These are phyloP conservation scores for Arctium minus DNA, from an alignment of 129 eudicot genomes.

Conservation along the genomic window DNA sequence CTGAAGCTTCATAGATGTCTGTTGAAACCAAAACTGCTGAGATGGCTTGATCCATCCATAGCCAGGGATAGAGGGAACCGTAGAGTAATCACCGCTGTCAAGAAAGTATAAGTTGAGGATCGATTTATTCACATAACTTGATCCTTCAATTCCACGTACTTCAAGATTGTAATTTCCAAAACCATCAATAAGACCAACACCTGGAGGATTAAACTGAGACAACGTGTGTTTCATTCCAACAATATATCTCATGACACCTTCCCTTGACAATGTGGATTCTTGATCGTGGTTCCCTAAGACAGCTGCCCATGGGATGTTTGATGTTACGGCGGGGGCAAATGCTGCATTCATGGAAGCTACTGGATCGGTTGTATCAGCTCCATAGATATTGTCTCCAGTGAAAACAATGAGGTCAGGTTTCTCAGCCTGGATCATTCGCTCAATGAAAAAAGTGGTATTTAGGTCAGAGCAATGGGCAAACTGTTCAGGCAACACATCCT, in stretches of 20 bases:
- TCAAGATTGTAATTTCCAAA: constrained; percentile 82
- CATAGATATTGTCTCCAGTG: constrained; percentile 85
- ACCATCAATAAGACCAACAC: constrained; percentile 55
- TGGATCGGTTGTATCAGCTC: constrained; percentile 57
- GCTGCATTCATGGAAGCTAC: constrained; percentile 65
- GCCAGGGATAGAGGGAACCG: constrained; percentile 65
- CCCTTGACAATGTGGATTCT: constrained; percentile 68
- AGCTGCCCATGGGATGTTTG: constrained; percentile 88
- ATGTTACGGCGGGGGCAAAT: constrained; percentile 64
- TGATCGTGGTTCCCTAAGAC: constrained; percentile 92
- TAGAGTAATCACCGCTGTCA: constrained; percentile 90
- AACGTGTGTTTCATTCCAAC: constrained; percentile 60
- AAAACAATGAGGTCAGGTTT: constrained; percentile 75
- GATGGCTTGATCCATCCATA: constrained; percentile 90
- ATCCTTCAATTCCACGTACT: constrained; percentile 61
- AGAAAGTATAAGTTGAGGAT: constrained; percentile 72
- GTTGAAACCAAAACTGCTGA: constrained; percentile 76
- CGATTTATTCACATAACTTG: constrained; percentile 50
- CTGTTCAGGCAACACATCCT: constrained; percentile 59
- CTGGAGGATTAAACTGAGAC: constrained; percentile 60
- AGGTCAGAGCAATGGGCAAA: constrained; percentile 62
- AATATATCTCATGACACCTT: constrained; percentile 67
- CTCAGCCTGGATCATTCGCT: constrained; percentile 58
- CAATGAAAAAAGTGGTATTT: constrained; percentile 62
- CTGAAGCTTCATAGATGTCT: constrained; percentile 46